Evolutionary conservation across 108 stramenopile genomes (phyloP).

Genomic region (Cyclotella kingstonii): DNA sequence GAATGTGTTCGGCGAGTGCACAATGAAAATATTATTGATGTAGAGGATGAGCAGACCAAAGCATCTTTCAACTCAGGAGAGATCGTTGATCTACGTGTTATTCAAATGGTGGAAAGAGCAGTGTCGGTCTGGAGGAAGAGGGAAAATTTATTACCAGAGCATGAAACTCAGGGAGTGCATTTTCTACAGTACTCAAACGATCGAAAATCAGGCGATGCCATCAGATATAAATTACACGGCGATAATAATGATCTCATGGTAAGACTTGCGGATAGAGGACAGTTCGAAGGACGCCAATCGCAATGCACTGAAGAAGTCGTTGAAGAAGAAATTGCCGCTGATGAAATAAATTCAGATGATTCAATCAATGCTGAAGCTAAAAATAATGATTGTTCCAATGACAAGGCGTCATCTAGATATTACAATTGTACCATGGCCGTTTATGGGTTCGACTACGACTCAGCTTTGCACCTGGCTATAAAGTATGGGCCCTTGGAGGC

Average conservation of each 20-base stretch:
- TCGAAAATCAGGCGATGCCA: neutral
- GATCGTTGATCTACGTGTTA: neutral
- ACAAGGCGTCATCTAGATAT: too few relatives aligned
- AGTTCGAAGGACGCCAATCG: too few relatives aligned
- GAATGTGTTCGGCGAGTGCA: neutral
- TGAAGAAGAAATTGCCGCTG: too few relatives aligned
- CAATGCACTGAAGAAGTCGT: too few relatives aligned
- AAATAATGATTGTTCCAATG: too few relatives aligned
- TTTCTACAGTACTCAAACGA: neutral
- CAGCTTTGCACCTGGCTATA: slow-evolving; percentile 52
- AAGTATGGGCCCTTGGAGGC: slow-evolving; percentile 34
- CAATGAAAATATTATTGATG: neutral
- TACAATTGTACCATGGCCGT: slow-evolving; percentile 1
- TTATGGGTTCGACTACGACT: slow-evolving; percentile 46
- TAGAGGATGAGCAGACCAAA: neutral
- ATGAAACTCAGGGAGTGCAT: neutral
- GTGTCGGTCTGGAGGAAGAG: slow-evolving; percentile 2
- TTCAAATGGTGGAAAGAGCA: neutral
- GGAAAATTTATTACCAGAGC: neutral
- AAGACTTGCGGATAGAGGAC: too few relatives aligned
- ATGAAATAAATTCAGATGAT: too few relatives aligned
- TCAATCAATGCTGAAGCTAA: too few relatives aligned
- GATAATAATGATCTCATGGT: too few relatives aligned
- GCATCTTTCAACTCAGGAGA: neutral
- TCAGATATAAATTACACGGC: too few relatives aligned